These are phyloP conservation scores for Gamsiella multidivaricata DNA, from an alignment of 192 early-diverging fungal genomes.

Conservation along the genomic window DNA sequence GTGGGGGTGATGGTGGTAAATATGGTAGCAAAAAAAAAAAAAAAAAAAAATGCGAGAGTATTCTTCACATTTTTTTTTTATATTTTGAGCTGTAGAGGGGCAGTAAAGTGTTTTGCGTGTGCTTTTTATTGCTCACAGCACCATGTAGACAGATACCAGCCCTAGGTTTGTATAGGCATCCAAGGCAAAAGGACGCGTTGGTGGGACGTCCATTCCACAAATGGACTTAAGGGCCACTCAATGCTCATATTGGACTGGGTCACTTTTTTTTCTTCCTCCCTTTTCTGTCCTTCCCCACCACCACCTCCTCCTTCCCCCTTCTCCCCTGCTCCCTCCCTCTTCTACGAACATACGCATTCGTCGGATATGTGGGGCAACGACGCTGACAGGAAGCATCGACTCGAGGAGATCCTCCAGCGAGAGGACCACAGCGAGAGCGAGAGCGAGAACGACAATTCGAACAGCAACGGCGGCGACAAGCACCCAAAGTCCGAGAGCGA, in stretches of 20 bases:
- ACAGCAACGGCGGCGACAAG: background rate
- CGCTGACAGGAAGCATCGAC: slow-evolving; percentile 48
- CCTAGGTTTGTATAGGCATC: too few species aligned
- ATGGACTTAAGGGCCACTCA: too few species aligned
- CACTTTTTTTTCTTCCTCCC: too few species aligned
- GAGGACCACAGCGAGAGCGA: slow-evolving; percentile 50
- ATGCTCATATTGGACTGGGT: too few species aligned
- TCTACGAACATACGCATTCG: background rate
- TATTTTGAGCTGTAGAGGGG: too few species aligned
- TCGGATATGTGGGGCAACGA: slow-evolving; percentile 34
- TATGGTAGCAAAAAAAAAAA: background rate
- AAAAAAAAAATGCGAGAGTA: too few species aligned
- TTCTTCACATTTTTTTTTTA: too few species aligned
- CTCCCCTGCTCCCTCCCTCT: background rate
- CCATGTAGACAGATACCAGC: too few species aligned
- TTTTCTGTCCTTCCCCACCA: background rate
- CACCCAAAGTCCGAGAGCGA: slow-evolving; percentile 15
- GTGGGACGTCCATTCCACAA: too few species aligned
- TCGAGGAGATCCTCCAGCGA: slow-evolving; percentile 52
- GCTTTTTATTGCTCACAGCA: too few species aligned
- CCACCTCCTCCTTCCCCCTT: background rate
- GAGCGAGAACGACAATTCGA: slow-evolving; percentile 22
- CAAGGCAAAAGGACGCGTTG: too few species aligned
- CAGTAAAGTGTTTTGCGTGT: too few species aligned
- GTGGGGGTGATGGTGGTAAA: background rate